Percentiles rank a stretch among this genome's conserved stretches.
phyloP scores from a whole-genome alignment of 2,329 filamentous ascomycete genomes.

The Epichloe elymi region DNA sequence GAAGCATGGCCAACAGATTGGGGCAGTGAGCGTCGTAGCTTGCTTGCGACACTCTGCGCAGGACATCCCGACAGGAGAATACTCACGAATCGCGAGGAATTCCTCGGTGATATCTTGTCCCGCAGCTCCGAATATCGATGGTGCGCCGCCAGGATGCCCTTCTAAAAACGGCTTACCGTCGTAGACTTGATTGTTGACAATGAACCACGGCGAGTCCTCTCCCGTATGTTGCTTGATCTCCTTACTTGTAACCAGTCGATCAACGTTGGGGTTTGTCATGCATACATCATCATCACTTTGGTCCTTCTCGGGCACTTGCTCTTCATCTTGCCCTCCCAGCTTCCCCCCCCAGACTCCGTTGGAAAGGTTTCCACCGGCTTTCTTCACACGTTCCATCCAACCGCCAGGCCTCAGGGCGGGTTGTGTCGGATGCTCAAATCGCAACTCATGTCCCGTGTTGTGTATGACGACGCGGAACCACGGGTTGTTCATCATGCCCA shows the following conservation, averaged over 20 bases:
- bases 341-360: slow-evolving; percentile 81
- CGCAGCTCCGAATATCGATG: slow-evolving; percentile 73
- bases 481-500: slow-evolving; percentile 97
- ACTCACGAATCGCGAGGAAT: slow-evolving; percentile 81
- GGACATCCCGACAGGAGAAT: neutral
- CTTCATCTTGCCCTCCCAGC: slow-evolving; percentile 36
- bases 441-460: slow-evolving; percentile 45
- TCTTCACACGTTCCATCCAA: slow-evolving; percentile 91
- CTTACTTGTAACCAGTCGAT: slow-evolving; percentile 51
- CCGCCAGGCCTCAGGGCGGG: slow-evolving; percentile 65
- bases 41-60: too few species aligned
- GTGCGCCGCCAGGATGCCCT: slow-evolving; percentile 73
- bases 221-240: slow-evolving; percentile 58
- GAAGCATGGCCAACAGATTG: neutral
- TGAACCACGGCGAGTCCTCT: slow-evolving; percentile 66
- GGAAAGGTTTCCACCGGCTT: slow-evolving; percentile 61
- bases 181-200: slow-evolving; percentile 79
- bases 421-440: slow-evolving; percentile 82
- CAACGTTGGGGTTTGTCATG: slow-evolving; percentile 60
- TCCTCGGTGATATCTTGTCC: slow-evolving; percentile 75
- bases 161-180: slow-evolving; percentile 71
- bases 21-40: too few species aligned
- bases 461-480: slow-evolving; percentile 78
- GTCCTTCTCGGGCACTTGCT: slow-evolving; percentile 30
- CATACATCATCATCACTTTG: slow-evolving; percentile 48